These are phyloP conservation scores for Cupressus sempervirens DNA, from an alignment of 75 land plant species.

Conservation along the genomic window DNA sequence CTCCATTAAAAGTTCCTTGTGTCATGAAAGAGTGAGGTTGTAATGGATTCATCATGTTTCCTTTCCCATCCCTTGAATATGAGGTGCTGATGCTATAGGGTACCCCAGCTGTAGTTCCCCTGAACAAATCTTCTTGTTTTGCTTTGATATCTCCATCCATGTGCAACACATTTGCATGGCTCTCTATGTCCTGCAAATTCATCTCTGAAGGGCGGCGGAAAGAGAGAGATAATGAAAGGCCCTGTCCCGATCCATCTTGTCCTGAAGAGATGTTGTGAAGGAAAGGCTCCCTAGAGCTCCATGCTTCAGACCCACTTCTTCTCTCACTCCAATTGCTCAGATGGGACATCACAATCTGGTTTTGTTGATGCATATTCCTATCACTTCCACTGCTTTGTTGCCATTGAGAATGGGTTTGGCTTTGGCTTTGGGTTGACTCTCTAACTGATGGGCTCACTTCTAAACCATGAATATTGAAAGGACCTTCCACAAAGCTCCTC, in stretches of 20 bases:
- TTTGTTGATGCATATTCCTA: slow-evolving; percentile 8
- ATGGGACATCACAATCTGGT: not conserved
- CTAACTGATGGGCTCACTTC: slow-evolving; percentile 1
- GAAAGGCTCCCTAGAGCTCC: slow-evolving; percentile 6
- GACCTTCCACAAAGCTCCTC: slow-evolving; percentile 1
- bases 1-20: not conserved
- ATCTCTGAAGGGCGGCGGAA: slow-evolving; percentile 7
- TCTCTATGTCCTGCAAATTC: not conserved
- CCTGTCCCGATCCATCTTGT: slow-evolving; percentile 7
- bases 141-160: slow-evolving; percentile 8
- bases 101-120: not conserved
- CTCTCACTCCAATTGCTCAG: not conserved
- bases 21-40: not conserved
- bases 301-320: not conserved
- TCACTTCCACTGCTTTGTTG: not conserved
- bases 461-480: not conserved
- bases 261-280: not conserved
- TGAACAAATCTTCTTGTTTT: slow-evolving; percentile 2
- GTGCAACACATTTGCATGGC: slow-evolving; percentile 7
- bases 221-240: slow-evolving; percentile 8
- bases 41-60: slow-evolving; percentile 5
- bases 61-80: slow-evolving; percentile 1
- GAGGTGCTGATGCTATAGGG: not conserved
- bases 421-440: not conserved
- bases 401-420: slow-evolving; percentile 2